Conservation (phyloP, 2,329 filamentous ascomycete genomes). For the Fusarium nurragi region DNA sequence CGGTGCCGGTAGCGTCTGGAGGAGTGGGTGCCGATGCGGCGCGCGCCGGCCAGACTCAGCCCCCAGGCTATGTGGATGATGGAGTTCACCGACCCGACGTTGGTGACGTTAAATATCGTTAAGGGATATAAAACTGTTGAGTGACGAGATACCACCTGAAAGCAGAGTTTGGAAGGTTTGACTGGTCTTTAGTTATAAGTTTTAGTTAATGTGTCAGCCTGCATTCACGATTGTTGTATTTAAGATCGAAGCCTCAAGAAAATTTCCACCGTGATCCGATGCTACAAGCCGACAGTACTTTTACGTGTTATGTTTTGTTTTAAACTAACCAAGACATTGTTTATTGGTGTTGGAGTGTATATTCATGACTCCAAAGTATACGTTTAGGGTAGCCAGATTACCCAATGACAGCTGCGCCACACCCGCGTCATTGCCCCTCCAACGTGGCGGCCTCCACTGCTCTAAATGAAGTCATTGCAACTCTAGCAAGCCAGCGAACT, state of each 20-base stretch:
- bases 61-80: conserved; percentile 41
- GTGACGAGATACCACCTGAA: conserved; percentile 34
- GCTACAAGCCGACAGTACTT: no score
- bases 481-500: conserved; percentile 18
- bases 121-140: background rate
- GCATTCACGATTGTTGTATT: background rate
- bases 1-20: conserved; percentile 22
- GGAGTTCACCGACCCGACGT: conserved; percentile 37
- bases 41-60: conserved; percentile 14
- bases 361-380: no score
- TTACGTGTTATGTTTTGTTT: no score
- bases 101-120: conserved; percentile 43
- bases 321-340: no score
- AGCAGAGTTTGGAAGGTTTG: background rate
- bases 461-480: conserved; percentile 42
- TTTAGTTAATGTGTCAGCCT: background rate
- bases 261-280: no score
- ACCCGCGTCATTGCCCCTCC: conserved; percentile 40
- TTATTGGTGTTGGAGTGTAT: no score
- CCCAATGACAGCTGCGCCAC: conserved; percentile 9
- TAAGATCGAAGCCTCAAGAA: no score
- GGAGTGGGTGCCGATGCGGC: background rate
- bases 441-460: conserved; percentile 30
- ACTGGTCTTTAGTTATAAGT: background rate
- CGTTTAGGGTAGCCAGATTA: no score